Conservation (phyloP, 2,329 filamentous ascomycete genomes). For the Monosporascus ibericus region DNA sequence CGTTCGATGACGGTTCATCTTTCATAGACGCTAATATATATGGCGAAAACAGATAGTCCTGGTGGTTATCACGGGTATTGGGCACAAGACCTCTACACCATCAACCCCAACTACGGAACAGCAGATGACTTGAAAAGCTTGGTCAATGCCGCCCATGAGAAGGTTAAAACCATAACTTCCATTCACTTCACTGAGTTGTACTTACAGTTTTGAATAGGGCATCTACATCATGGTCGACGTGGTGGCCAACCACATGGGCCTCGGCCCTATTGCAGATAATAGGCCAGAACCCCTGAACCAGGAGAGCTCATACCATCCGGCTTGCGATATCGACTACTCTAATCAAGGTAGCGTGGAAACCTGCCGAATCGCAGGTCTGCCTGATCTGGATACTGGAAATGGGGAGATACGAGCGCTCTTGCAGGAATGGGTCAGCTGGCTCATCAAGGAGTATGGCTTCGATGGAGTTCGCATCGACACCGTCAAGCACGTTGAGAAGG, state of each 20-base stretch:
- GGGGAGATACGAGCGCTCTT: constrained; percentile 42
- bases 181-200: neutral
- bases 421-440: constrained; percentile 50
- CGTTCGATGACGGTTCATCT: neutral
- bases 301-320: constrained; percentile 52
- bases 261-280: constrained; percentile 41
- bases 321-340: constrained; percentile 51
- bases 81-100: constrained; percentile 40
- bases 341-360: constrained; percentile 40
- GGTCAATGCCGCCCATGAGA: constrained; percentile 48
- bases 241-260: constrained; percentile 48
- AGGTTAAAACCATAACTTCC: constrained; percentile 33
- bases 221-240: constrained; percentile 42
- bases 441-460: constrained; percentile 56
- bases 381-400: constrained; percentile 54
- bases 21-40: neutral
- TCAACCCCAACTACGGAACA: constrained; percentile 56
- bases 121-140: constrained; percentile 52
- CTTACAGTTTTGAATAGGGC: constrained; percentile 2
- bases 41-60: constrained; percentile 23
- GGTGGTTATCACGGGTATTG: constrained; percentile 51
- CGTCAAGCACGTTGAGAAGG: constrained; percentile 54
- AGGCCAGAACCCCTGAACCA: constrained; percentile 42
- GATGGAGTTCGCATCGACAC: constrained; percentile 57
- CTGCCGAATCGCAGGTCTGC: constrained; percentile 55